Conservation (phyloP, 176 grass and related monocot genomes). For the Dactylis glomerata region DNA sequence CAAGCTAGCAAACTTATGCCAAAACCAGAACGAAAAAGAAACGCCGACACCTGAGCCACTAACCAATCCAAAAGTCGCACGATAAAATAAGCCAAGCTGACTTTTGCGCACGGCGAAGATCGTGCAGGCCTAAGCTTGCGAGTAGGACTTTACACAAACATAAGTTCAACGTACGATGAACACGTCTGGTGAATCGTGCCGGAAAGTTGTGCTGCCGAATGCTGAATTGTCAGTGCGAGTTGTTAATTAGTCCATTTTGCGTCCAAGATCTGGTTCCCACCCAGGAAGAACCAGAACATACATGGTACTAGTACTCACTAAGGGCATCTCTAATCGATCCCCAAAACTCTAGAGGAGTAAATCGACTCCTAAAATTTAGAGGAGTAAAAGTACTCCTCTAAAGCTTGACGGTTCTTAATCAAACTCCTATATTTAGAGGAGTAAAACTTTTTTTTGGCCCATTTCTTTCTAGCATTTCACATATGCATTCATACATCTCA, state of each 20-base stretch:
- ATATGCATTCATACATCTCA: no score
- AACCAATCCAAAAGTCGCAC: conserved; percentile 16
- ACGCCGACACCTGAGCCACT: conserved; percentile 22
- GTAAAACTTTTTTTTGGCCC: no score
- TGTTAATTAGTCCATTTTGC: neutral
- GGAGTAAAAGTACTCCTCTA: no score
- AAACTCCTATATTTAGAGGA: no score
- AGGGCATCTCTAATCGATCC: no score
- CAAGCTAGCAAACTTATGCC: neutral
- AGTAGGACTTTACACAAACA: neutral
- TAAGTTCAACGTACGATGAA: neutral
- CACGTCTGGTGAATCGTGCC: conserved; percentile 21
- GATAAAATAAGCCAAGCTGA: conserved; percentile 23
- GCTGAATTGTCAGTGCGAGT: neutral
- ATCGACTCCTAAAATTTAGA: no score
- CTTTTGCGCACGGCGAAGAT: neutral
- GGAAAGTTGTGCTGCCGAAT: neutral
- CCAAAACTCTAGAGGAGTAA: no score
- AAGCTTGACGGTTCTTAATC: no score
- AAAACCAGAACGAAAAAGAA: neutral
- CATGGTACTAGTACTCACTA: neutral
- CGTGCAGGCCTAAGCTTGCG: neutral
- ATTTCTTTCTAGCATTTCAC: no score
- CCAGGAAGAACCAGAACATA: neutral
- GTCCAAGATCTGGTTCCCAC: conserved; percentile 28